Evolutionary conservation across 257 asterid species (phyloP).

Genomic region (Plantago ovata): DNA sequence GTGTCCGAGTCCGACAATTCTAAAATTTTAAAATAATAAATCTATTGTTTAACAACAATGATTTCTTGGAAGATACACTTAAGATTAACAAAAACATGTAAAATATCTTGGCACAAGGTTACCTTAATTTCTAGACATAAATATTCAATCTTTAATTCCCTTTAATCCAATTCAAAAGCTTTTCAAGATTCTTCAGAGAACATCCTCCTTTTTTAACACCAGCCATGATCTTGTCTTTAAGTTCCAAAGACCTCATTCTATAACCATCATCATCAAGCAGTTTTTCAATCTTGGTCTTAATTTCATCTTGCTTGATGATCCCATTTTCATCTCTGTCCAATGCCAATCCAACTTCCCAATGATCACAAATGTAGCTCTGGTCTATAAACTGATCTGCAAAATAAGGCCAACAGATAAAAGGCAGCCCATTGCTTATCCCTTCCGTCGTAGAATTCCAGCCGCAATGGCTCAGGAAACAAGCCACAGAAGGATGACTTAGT

Average conservation of each 20-base stretch:
- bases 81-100: too few relatives aligned
- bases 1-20: too few relatives aligned
- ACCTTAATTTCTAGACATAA: too few relatives aligned
- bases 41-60: too few relatives aligned
- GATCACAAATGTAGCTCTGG: constrained; percentile 25
- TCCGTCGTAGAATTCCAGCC: constrained; percentile 45
- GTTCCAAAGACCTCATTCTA: constrained; percentile 25
- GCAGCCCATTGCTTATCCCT: constrained; percentile 33
- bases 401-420: constrained; percentile 42
- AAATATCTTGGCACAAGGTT: too few relatives aligned
- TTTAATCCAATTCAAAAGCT: constrained; percentile 37
- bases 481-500: constrained; percentile 34
- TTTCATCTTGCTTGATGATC: constrained; percentile 25
- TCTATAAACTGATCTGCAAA: constrained; percentile 40
- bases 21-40: too few relatives aligned
- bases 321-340: constrained; percentile 29
- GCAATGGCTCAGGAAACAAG: constrained; percentile 35
- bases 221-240: constrained; percentile 18
- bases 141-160: not conserved
- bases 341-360: constrained; percentile 34
- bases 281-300: constrained; percentile 28
- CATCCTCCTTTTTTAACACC: constrained; percentile 25
- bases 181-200: constrained; percentile 26
- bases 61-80: too few relatives aligned
- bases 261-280: constrained; percentile 22